Conservation (phyloP, 176 grass and related monocot species). For the Bonia amplexicaulis region DNA sequence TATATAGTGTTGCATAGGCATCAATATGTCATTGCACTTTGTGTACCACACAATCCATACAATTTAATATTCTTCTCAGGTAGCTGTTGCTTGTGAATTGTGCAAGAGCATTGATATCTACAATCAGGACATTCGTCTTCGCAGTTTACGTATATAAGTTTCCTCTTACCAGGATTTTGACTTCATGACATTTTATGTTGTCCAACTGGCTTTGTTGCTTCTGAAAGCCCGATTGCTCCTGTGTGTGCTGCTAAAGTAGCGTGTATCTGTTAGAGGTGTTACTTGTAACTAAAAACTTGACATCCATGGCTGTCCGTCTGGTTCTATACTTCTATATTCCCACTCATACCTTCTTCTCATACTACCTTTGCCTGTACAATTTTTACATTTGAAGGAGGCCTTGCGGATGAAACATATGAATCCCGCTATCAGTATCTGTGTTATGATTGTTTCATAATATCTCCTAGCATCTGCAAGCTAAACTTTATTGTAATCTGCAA, state of each 20-base stretch:
- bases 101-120: slow-evolving; percentile 94
- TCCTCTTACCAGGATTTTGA: background rate
- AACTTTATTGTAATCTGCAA: background rate
- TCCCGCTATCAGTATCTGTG: background rate
- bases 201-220: background rate
- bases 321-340: background rate
- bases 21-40: background rate
- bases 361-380: background rate
- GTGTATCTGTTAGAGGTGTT: background rate
- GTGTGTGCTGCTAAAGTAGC: background rate
- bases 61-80: slow-evolving; percentile 45
- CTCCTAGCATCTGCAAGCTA: background rate
- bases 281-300: background rate
- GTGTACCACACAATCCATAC: background rate
- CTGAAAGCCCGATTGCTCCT: background rate
- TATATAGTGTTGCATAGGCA: background rate
- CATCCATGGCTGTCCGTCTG: background rate
- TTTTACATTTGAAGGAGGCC: slow-evolving; percentile 2
- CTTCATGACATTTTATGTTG: background rate
- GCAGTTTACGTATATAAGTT: slow-evolving; percentile 75
- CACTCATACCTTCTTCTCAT: background rate
- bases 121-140: slow-evolving; percentile 90
- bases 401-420: background rate
- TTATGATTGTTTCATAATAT: background rate
- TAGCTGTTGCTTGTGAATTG: slow-evolving; percentile 74